These are phyloP conservation scores for Sistotremastrum suecicum DNA, from an alignment of 768 basidiomycete genomes.

Conservation along the genomic window DNA sequence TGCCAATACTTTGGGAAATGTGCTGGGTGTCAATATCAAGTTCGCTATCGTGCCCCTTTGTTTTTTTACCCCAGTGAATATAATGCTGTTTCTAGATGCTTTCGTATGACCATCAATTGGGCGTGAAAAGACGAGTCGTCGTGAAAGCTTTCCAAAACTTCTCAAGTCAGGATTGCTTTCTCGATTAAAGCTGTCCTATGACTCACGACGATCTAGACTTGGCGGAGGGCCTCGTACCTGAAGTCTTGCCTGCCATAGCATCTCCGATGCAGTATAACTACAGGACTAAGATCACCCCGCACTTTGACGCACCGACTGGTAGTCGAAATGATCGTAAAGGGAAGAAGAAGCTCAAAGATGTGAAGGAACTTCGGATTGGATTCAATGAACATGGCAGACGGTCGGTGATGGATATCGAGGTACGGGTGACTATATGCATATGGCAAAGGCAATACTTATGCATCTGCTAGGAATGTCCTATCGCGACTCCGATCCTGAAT, in stretches of 20 bases:
- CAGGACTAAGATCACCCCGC: constrained; percentile 94
- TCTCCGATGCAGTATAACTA: constrained; percentile 86
- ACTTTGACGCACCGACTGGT: constrained; percentile 71
- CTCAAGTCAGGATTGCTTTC: constrained; percentile 29
- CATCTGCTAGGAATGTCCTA: constrained; percentile 69
- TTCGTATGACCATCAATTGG: constrained; percentile 74
- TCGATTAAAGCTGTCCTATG: not conserved
- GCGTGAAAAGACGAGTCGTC: constrained; percentile 76
- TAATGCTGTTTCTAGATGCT: constrained; percentile 44
- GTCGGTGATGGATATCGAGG: constrained; percentile 84
- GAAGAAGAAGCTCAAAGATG: constrained; percentile 3
- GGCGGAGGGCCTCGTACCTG: constrained; percentile 40
- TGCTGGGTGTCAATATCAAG: constrained; percentile 92
- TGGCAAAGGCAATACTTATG: not conserved
- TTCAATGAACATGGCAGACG: constrained; percentile 72
- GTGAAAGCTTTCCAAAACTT: constrained; percentile 73
- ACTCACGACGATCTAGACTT: constrained; percentile 31
- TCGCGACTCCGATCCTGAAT: constrained; percentile 74
- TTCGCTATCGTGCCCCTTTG: constrained; percentile 14
- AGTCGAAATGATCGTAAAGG: constrained; percentile 24
- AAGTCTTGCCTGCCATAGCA: constrained; percentile 59
- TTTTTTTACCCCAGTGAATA: not conserved
- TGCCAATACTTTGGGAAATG: constrained; percentile 87
- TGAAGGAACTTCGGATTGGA: constrained; percentile 39
- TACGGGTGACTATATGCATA: constrained; percentile 15